Percentiles rank a stretch among this genome's conserved stretches.
These are phyloP conservation scores for Silybum marianum DNA, from an alignment of 129 eudicot genomes.

Conservation along the genomic window DNA sequence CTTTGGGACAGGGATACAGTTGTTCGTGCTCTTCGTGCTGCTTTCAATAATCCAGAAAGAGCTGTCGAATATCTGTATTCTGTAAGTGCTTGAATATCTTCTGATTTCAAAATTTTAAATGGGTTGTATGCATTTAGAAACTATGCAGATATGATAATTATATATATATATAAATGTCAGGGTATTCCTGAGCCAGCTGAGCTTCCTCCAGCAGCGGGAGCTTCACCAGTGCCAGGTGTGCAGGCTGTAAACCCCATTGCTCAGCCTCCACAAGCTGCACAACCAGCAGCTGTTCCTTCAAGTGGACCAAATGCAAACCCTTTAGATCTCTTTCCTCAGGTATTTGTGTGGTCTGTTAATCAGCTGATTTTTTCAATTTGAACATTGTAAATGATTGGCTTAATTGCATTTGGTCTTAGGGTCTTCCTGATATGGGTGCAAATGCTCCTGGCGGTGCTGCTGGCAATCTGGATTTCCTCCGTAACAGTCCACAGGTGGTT, in stretches of 20 bases:
- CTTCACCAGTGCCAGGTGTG: conserved; percentile 44
- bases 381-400: conserved; percentile 5
- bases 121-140: neutral
- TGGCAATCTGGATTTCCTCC: conserved; percentile 80
- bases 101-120: neutral
- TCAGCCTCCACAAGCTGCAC: conserved; percentile 54
- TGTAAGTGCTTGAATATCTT: conserved; percentile 43
- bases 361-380: neutral
- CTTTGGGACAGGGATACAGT: conserved; percentile 90
- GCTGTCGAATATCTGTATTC: conserved; percentile 93
- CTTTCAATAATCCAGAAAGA: conserved; percentile 86
- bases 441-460: conserved; percentile 70
- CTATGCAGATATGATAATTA: neutral
- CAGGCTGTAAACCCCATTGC: conserved; percentile 58
- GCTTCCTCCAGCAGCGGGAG: conserved; percentile 62
- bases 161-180: conserved; percentile 35
- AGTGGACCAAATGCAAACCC: conserved; percentile 89
- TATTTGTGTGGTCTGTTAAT: neutral
- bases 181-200: conserved; percentile 93
- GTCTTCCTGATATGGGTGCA: conserved; percentile 78
- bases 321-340: conserved; percentile 91
- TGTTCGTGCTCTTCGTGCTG: conserved; percentile 92
- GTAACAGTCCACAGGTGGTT: conserved; percentile 76
- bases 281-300: conserved; percentile 58
- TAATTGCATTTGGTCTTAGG: conserved; percentile 42